Percentiles rank a stretch among this genome's conserved stretches.
These are phyloP conservation scores for Schrenkiella parvula DNA, from an alignment of 345 rosid species.

Conservation along the genomic window DNA sequence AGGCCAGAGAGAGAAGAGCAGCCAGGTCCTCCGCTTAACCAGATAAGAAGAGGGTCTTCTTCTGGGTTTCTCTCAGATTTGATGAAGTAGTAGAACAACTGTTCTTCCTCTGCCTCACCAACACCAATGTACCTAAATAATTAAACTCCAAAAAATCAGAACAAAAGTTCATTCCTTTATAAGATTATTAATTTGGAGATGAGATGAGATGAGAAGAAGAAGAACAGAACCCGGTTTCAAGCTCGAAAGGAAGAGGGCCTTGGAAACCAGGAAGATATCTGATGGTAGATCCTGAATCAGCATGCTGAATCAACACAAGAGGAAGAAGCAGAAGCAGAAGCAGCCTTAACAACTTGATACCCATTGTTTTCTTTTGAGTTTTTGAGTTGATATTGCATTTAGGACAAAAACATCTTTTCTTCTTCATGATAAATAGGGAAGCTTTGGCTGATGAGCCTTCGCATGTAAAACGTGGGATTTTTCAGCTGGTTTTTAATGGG, in stretches of 20 bases:
- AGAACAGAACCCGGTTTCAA: slow-evolving; percentile 45
- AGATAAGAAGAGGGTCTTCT: slow-evolving; percentile 17
- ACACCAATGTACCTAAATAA: slow-evolving; percentile 32
- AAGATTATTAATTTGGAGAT: background rate
- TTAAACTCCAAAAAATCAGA: background rate
- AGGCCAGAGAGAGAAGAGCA: slow-evolving; percentile 34
- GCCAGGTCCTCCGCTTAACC: slow-evolving; percentile 41
- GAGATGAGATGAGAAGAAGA: background rate
- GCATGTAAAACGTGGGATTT: too few species aligned
- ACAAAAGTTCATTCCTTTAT: background rate
- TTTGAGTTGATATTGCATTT: too few species aligned
- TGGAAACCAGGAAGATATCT: slow-evolving; percentile 43
- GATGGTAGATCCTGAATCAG: slow-evolving; percentile 21
- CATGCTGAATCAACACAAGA: slow-evolving; percentile 4
- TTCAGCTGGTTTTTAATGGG: too few species aligned
- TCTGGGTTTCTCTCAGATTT: slow-evolving; percentile 32
- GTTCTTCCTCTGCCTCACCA: slow-evolving; percentile 26
- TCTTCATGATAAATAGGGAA: too few species aligned
- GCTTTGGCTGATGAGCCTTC: too few species aligned
- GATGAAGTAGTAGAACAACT: slow-evolving; percentile 32
- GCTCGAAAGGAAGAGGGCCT: slow-evolving; percentile 47
- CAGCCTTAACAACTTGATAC: background rate
- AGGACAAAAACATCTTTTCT: too few species aligned
- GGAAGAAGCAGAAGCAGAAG: slow-evolving; percentile 2
- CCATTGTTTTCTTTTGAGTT: background rate